phyloP scores from a whole-genome alignment of 2,329 filamentous ascomycete genomes.

The Elsinoe arachidis region DNA sequence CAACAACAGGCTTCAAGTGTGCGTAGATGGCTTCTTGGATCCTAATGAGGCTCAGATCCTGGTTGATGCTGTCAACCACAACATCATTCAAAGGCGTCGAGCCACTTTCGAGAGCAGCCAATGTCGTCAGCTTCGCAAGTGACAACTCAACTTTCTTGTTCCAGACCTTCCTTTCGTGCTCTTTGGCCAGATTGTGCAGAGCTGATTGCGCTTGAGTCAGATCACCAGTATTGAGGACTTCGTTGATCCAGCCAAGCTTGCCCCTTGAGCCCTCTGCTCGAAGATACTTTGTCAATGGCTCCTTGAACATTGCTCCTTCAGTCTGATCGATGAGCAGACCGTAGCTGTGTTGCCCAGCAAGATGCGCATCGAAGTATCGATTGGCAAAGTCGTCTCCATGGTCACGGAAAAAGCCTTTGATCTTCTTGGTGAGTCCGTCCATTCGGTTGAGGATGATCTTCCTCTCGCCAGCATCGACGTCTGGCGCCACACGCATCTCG shows the following conservation, averaged over 20 bases:
- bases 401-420: constrained; percentile 49
- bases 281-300: constrained; percentile 69
- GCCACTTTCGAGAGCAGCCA: constrained; percentile 49
- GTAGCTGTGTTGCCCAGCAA: constrained; percentile 14
- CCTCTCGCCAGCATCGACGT: constrained; percentile 24
- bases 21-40: constrained; percentile 73
- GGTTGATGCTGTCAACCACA: constrained; percentile 30
- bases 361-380: constrained; percentile 64
- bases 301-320: constrained; percentile 57
- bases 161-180: constrained; percentile 73
- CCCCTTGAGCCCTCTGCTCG: constrained; percentile 61
- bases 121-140: constrained; percentile 65
- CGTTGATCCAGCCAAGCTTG: constrained; percentile 90
- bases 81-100: constrained; percentile 1
- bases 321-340: constrained; percentile 46
- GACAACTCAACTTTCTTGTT: constrained; percentile 89
- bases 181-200: constrained; percentile 60
- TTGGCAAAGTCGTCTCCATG: constrained; percentile 61
- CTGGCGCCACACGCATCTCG: constrained; percentile 29
- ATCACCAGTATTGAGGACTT: constrained; percentile 67
- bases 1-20: constrained; percentile 60
- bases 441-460: constrained; percentile 40
- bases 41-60: constrained; percentile 58
- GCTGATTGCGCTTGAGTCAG: constrained; percentile 64
- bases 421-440: constrained; percentile 31